Conservation (phyloP, 2,329 filamentous ascomycete genomes). For the Pseudocercospora ulei region DNA sequence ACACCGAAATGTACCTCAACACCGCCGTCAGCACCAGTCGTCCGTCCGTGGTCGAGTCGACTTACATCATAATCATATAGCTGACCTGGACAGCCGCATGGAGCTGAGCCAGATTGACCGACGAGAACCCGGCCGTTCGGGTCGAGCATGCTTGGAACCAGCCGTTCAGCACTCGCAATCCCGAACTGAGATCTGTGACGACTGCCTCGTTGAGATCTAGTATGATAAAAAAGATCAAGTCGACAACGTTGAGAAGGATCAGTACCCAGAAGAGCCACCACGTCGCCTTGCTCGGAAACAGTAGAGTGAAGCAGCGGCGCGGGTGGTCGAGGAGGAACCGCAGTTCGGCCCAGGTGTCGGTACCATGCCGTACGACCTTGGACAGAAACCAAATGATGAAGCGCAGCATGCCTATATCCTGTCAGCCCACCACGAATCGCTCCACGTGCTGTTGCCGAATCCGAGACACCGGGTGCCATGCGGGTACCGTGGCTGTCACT, state of each 20-base stretch:
- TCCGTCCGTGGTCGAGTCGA: too few relatives aligned
- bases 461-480: too few relatives aligned
- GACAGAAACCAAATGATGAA: conserved; percentile 81
- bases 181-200: conserved; percentile 58
- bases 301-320: conserved; percentile 84
- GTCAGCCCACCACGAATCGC: too few relatives aligned
- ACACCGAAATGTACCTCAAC: conserved; percentile 97
- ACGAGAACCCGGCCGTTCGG: conserved; percentile 79
- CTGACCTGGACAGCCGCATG: conserved; percentile 89
- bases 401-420: too few relatives aligned
- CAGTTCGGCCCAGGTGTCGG: conserved; percentile 77
- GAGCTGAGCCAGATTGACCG: conserved; percentile 64
- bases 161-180: conserved; percentile 70
- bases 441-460: too few relatives aligned
- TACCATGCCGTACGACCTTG: conserved; percentile 54
- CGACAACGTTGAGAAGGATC: conserved; percentile 68
- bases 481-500: too few relatives aligned
- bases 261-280: conserved; percentile 94
- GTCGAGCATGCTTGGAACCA: conserved; percentile 86
- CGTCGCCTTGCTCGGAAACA: conserved; percentile 81
- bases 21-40: too few relatives aligned
- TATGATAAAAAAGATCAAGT: conserved; percentile 83
- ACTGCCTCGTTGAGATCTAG: conserved; percentile 69
- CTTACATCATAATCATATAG: conserved; percentile 98
- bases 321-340: conserved; percentile 88